Evolutionary conservation across 73 alveolate genomes (phyloP), one percentile per base, ranked within the genome.

Genomic region (Paramecium caudatum): DNA sequence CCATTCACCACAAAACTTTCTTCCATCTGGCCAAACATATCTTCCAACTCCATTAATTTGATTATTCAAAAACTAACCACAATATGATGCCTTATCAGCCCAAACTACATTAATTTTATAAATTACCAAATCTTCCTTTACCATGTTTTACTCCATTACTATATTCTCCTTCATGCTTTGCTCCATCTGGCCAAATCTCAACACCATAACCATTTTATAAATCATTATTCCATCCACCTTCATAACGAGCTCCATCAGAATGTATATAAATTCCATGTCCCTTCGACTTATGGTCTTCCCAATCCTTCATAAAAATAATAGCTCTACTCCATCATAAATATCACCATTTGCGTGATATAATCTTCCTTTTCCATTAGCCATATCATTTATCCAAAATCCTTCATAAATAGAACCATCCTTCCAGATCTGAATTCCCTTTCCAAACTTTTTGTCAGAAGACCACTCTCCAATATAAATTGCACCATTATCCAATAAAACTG

Each of bases 181-280:
- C 95, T 4, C 95, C 93, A 88, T 95, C 97, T 47, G 90, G 91
- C 98, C 97, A 93, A 15, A 80, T 91, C 69, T 95, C 98, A 33
- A 87, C 70, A 15, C 97, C 96, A 47, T 88, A 63, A 1, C 95
- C 96, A 91, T 63, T 65, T 37, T 94, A 81, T n/a, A 82, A 90
- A 74, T 92, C 96, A 49, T 94, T 87, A 47, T 91, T 82, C 95
- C 96, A 94, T 47, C 92, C 69, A 1, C 97, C 97, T 86, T 91
- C 90, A 88, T 94, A 94, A 27, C 91, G 83, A 80, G 93, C 90
- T 36, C 96, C 96, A 81, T 86, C 93, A 9, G 68, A 34, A 91
- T 93, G 91, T 17, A 91, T 88, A 15, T 90, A 90, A 61, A 90
- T 69, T 48, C 96, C 97, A 9, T 90, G 15, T 3, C 96, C 97